phyloP scores from a whole-genome alignment of 2,329 filamentous ascomycete genomes.

The Aureobasidium leucospermi region DNA sequence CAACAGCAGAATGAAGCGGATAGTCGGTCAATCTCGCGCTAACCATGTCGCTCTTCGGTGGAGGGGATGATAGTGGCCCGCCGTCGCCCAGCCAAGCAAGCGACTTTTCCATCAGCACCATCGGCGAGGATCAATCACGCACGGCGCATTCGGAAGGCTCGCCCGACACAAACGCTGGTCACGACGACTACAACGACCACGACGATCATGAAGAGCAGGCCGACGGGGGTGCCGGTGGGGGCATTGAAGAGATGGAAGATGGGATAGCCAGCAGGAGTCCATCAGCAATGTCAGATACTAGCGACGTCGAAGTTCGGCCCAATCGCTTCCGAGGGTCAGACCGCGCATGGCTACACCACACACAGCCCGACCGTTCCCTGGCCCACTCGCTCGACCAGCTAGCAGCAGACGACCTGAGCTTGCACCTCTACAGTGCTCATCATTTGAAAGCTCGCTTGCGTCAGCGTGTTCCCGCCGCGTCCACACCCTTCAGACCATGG shows the following conservation, averaged over 20 bases:
- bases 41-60: constrained; percentile 9
- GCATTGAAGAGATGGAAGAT: not conserved
- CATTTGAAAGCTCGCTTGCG: constrained; percentile 51
- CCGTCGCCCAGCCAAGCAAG: constrained; percentile 6
- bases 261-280: not conserved
- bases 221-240: not conserved
- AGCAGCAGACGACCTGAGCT: constrained; percentile 58
- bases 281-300: not conserved
- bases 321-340: constrained; percentile 62
- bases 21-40: no score
- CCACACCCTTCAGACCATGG: constrained; percentile 23
- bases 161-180: not conserved
- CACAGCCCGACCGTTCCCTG: constrained; percentile 55
- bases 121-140: not conserved
- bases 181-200: not conserved
- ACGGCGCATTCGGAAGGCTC: not conserved
- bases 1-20: constrained; percentile 1
- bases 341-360: constrained; percentile 60
- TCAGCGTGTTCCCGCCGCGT: constrained; percentile 7
- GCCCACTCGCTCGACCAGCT: constrained; percentile 56
- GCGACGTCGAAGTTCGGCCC: not conserved
- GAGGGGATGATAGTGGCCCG: not conserved
- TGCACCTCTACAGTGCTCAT: constrained; percentile 75
- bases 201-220: not conserved
- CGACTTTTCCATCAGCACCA: constrained; percentile 10